Percentiles rank a stretch among this genome's conserved stretches.
phyloP scores from a whole-genome alignment of 176 grass and related monocot species.

The sorghum (Sorghum bicolor) region Sorghum_bicolor_NCBIv3 NC_012877.2:9198501-9199000 shows the following conservation, averaged over 20 bases:
- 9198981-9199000: background rate
- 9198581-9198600: background rate
- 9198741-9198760: constrained; percentile 59
- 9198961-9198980: background rate
- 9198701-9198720: constrained; percentile 67
- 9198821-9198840: constrained; percentile 49
- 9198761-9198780: constrained; percentile 55
- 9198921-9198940: background rate
- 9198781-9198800: constrained; percentile 51
- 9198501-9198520: background rate
- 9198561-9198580: background rate
- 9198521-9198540: background rate
- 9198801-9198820: constrained; percentile 44
- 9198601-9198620: background rate
- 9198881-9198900: constrained; percentile 44
- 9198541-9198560: background rate
- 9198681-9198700: constrained; percentile 55
- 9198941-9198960: background rate
- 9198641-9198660: background rate
- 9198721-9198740: constrained; percentile 42
- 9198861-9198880: constrained; percentile 51
- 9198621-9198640: background rate
- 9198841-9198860: constrained; percentile 59
- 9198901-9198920: background rate
- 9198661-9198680: constrained; percentile 29